Percentiles rank a stretch among this genome's conserved stretches.
These are phyloP conservation scores for Trichoderma koningiopsis DNA, from an alignment of 2,329 filamentous ascomycete genomes.

Conservation along the genomic window DNA sequence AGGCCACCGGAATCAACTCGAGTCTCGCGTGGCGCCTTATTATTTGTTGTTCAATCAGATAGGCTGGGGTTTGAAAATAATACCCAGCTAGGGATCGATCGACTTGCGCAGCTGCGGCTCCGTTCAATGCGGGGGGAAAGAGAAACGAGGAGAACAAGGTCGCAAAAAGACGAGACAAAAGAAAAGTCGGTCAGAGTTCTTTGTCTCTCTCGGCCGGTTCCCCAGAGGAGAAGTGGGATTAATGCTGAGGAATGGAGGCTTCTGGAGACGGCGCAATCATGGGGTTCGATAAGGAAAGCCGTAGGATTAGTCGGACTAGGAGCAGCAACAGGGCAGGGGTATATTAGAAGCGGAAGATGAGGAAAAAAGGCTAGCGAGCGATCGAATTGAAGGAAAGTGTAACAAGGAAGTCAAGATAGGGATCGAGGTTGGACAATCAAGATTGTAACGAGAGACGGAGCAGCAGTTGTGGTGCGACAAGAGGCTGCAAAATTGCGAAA, in stretches of 20 bases:
- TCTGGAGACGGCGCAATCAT: slow-evolving; percentile 10
- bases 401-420: not conserved
- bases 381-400: slow-evolving; percentile 16
- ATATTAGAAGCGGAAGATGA: not conserved
- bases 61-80: not conserved
- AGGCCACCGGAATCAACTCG: not conserved
- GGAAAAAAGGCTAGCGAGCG: slow-evolving; percentile 13
- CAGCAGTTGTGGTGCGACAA: slow-evolving; percentile 11
- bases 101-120: not conserved
- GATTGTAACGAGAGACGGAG: slow-evolving; percentile 21
- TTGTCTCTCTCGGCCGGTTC: not conserved
- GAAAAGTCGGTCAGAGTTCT: not conserved
- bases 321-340: not conserved
- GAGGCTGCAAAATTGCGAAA: not conserved
- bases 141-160: not conserved
- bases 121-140: not conserved
- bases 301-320: slow-evolving; percentile 5
- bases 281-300: slow-evolving; percentile 11
- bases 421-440: slow-evolving; percentile 2
- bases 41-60: not conserved
- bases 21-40: slow-evolving; percentile 6
- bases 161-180: slow-evolving; percentile 1
- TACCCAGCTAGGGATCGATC: not conserved
- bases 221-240: not conserved
- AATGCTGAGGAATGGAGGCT: slow-evolving; percentile 11